Evolutionary conservation across 495 filamentous ascomycete genomes (phyloP).

Genomic region (Durotheca rogersii): DNA sequence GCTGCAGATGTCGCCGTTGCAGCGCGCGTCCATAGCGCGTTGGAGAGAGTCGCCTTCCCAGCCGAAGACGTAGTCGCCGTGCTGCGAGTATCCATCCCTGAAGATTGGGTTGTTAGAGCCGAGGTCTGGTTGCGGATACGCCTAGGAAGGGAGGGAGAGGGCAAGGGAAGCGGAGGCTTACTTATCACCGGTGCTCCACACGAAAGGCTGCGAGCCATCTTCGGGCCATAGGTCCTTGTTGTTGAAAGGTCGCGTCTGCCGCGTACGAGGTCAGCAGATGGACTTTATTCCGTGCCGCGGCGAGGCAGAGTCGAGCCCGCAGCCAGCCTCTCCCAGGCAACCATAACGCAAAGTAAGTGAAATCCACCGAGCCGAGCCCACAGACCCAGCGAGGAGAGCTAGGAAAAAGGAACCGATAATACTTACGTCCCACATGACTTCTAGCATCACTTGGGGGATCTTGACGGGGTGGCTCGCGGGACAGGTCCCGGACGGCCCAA

Average conservation of each 20-base stretch:
- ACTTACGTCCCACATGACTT: constrained; percentile 42
- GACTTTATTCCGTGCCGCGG: not conserved
- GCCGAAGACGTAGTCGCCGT: constrained; percentile 46
- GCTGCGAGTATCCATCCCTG: constrained; percentile 39
- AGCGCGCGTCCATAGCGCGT: constrained; percentile 42
- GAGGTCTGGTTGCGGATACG: not conserved
- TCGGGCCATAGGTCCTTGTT: constrained; percentile 38
- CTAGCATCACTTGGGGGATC: constrained; percentile 38
- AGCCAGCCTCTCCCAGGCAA: not conserved
- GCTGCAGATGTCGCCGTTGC: constrained; percentile 39
- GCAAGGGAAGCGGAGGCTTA: too few relatives aligned
- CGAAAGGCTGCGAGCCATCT: constrained; percentile 40
- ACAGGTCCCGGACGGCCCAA: constrained; percentile 54
- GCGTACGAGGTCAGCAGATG: constrained; percentile 9
- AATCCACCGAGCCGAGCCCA: not conserved
- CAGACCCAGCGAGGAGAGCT: not conserved
- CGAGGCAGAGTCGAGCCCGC: not conserved
- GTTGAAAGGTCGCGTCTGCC: constrained; percentile 38
- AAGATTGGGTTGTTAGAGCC: constrained; percentile 12
- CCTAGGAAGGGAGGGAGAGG: too few relatives aligned
- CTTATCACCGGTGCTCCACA: constrained; percentile 36
- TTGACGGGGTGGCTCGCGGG: constrained; percentile 58
- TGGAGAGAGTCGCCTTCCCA: constrained; percentile 43
- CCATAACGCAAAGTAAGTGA: not conserved
- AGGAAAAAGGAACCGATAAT: constrained; percentile 1